Base-by-base conservation (phyloP, 345 rosid genomes). In the Euphorbia pulcherrima region DNA sequence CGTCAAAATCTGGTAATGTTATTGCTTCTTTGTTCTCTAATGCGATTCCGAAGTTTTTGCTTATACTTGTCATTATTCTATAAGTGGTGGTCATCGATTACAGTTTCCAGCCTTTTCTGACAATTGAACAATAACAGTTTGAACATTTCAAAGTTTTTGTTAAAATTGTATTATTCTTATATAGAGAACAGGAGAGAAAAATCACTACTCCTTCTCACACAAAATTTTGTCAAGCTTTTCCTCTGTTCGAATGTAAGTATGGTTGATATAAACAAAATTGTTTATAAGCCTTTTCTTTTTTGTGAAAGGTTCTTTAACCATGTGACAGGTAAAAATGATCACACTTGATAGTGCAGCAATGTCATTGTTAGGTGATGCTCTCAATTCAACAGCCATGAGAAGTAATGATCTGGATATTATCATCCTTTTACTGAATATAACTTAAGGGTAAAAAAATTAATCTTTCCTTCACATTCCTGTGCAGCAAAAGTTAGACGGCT, bases 401-500 rank as follows among this genome's bases (percentile, higher is more conserved):
- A 84, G 97, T 88, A 88, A 79, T 46, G 60, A 48, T 30, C 54
- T 40, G 28, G 37, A 14, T 28, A 37, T 75, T 46, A 57, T 48
- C 11, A 17, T 72, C 13, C 57, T 35, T 71, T 35, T 65, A 60
- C 30, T 40, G 54, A 58, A 28, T 11, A 41, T 28, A 30, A 3
- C 24, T 56, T 64, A 60, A 52, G 28, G 28, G 27, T n/a, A 26
- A 24, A 41, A 6, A 17, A 30, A 24, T 75, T 77, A 48, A 59
- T 14, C 24, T 72, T 41, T 39, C 6, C 66, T 62, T 18, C 17
- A 69, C 47, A 56, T 72, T 26, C 33, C 56, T 70, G 27, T 77
- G 82, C 89, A 91, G 97, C 91, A 65, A 91, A 87, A 83, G 83
- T 89, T 52, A 82, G 97, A 76, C 85, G 96, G 63, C 79, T 89